Conservation (phyloP, 2,329 filamentous ascomycete genomes). For the Polytolypa hystricis region DNA sequence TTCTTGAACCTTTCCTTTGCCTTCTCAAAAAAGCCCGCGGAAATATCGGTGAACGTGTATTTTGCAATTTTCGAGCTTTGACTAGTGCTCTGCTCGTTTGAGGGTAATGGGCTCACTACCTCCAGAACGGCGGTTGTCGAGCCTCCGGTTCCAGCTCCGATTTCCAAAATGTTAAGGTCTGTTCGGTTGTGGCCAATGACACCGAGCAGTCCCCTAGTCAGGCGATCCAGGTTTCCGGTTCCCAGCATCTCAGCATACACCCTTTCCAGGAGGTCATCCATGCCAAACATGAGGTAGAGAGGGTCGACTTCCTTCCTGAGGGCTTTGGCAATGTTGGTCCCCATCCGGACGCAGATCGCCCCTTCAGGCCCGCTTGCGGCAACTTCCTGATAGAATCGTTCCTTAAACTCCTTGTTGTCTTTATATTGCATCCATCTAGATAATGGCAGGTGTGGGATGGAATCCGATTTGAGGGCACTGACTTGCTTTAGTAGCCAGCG, state of each 20-base stretch:
- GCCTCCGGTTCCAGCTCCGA: conserved; percentile 23
- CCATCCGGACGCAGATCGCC: conserved; percentile 21
- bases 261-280: conserved; percentile 20
- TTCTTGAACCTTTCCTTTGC: conserved; percentile 20
- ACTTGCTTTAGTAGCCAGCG: conserved; percentile 20
- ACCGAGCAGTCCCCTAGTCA: not conserved
- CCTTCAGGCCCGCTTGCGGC: conserved; percentile 19
- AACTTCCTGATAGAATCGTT: conserved; percentile 15
- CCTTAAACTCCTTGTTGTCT: conserved; percentile 14
- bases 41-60: conserved; percentile 34
- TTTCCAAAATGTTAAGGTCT: conserved; percentile 11
- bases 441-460: conserved; percentile 17
- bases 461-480: conserved; percentile 12
- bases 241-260: conserved; percentile 20
- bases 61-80: not conserved
- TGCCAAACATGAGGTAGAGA: conserved; percentile 24
- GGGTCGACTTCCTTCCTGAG: conserved; percentile 21
- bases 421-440: conserved; percentile 14
- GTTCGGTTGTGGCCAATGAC: conserved; percentile 3
- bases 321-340: conserved; percentile 19
- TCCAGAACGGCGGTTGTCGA: conserved; percentile 16
- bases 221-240: conserved; percentile 1
- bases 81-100: conserved; percentile 1
- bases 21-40: conserved; percentile 31
- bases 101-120: conserved; percentile 8